Conservation (phyloP, 345 rosid genomes). For the Melastoma malabathricum region DNA sequence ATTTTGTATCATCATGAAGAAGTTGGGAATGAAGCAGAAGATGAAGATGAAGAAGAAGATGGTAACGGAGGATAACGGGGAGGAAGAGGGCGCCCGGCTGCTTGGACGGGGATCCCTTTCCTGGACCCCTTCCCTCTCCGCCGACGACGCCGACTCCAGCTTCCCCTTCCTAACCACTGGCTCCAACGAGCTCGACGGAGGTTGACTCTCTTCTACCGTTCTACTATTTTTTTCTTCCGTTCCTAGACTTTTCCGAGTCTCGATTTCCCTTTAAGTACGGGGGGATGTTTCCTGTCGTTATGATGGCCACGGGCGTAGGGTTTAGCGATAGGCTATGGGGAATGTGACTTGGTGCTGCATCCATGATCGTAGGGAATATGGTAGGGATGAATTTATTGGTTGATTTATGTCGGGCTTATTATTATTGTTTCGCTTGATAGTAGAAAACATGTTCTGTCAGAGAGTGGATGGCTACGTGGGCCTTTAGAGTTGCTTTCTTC, state of each 20-base stretch:
- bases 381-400: not conserved
- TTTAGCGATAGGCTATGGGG: no score
- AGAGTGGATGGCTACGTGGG: slow-evolving; percentile 2
- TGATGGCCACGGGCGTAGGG: no score
- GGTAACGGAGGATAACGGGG: slow-evolving; percentile 12
- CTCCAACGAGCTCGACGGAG: slow-evolving; percentile 70
- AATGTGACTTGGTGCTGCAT: no score
- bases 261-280: no score
- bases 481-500: not conserved
- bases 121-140: slow-evolving; percentile 42
- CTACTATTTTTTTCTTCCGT: not conserved
- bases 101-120: slow-evolving; percentile 43
- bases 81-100: slow-evolving; percentile 16
- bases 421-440: not conserved
- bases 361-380: no score
- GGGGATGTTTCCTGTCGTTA: no score
- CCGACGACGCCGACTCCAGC: slow-evolving; percentile 6
- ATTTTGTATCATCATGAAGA: no score
- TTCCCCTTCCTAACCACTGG: slow-evolving; percentile 38
- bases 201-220: slow-evolving; percentile 17
- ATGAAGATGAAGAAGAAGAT: slow-evolving; percentile 21
- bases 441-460: no score
- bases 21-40: no score
- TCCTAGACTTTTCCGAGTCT: not conserved
- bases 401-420: not conserved